Evolutionary conservation across 805 yeast species (phyloP).

Genomic region (Yarrowia sp.): DNA sequence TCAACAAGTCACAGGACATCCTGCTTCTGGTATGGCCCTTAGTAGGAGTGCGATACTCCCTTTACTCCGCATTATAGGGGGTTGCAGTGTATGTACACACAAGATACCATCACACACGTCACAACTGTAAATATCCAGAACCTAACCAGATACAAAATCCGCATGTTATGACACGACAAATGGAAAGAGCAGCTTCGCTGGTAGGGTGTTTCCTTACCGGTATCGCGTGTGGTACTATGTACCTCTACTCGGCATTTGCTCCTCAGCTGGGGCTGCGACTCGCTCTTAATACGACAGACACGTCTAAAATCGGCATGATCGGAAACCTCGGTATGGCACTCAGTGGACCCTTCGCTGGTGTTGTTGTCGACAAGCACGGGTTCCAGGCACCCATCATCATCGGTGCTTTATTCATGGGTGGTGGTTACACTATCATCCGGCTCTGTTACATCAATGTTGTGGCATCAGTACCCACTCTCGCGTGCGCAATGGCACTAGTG

Average conservation of each 20-base stretch:
- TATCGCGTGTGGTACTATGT: slow-evolving; percentile 67
- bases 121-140: slow-evolving; percentile 7
- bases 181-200: slow-evolving; percentile 23
- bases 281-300: slow-evolving; percentile 56
- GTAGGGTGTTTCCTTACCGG: slow-evolving; percentile 37
- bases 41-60: too few species aligned
- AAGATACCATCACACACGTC: slow-evolving; percentile 6
- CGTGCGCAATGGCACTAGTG: slow-evolving; percentile 50
- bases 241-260: slow-evolving; percentile 70
- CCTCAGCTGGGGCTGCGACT: slow-evolving; percentile 67
- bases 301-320: slow-evolving; percentile 60
- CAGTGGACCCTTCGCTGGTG: slow-evolving; percentile 67
- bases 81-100: not conserved
- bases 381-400: slow-evolving; percentile 37
- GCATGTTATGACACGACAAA: slow-evolving; percentile 23
- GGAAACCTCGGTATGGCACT: slow-evolving; percentile 66
- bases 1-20: not conserved
- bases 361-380: slow-evolving; percentile 60
- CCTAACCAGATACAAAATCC: slow-evolving; percentile 17
- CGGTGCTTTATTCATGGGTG: slow-evolving; percentile 1
- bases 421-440: slow-evolving; percentile 43
- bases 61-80: not conserved
- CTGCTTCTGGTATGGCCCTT: not conserved
- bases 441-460: slow-evolving; percentile 46
- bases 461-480: slow-evolving; percentile 41